A percentile compares a stretch with the other conserved stretches of the same genome.
Conservation (phyloP, 2,329 filamentous ascomycete species). For the Ceratocystis lukuohia region DNA sequence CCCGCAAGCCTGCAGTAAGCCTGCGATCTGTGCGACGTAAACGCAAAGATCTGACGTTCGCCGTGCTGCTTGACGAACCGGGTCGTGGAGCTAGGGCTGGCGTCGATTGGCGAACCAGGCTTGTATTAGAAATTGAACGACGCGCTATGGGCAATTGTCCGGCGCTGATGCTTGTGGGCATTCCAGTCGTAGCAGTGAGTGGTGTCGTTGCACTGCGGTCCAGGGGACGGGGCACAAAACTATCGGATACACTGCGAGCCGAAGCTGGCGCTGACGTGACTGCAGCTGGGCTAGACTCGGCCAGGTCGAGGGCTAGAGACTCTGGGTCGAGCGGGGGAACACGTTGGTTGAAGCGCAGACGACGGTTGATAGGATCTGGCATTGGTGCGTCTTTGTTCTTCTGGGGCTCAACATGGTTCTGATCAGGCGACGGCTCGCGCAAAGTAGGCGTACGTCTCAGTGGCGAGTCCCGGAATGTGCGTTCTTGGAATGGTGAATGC, state of each 20-base stretch:
- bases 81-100: conserved; percentile 45
- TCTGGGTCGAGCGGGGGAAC: neutral
- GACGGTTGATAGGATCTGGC: neutral
- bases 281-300: neutral
- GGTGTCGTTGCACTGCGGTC: conserved; percentile 9
- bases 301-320: neutral
- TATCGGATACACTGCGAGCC: conserved; percentile 31
- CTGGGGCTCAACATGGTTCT: conserved; percentile 33
- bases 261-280: neutral
- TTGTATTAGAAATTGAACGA: conserved; percentile 41
- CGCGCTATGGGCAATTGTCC: conserved; percentile 25
- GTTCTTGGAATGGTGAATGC: conserved; percentile 25
- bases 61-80: conserved; percentile 48
- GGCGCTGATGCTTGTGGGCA: conserved; percentile 21
- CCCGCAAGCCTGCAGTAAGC: conserved; percentile 62
- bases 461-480: conserved; percentile 23
- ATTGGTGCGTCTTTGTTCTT: conserved; percentile 25
- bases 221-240: conserved; percentile 18
- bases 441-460: conserved; percentile 30
- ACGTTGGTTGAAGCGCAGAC: conserved; percentile 6
- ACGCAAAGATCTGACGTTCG: conserved; percentile 45
- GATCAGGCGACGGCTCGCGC: conserved; percentile 28
- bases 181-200: neutral
- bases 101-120: conserved; percentile 38
- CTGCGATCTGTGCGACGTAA: conserved; percentile 55